These are phyloP conservation scores for Epichloe gansuensis DNA, from an alignment of 2,329 filamentous ascomycete genomes.

Conservation along the genomic window DNA sequence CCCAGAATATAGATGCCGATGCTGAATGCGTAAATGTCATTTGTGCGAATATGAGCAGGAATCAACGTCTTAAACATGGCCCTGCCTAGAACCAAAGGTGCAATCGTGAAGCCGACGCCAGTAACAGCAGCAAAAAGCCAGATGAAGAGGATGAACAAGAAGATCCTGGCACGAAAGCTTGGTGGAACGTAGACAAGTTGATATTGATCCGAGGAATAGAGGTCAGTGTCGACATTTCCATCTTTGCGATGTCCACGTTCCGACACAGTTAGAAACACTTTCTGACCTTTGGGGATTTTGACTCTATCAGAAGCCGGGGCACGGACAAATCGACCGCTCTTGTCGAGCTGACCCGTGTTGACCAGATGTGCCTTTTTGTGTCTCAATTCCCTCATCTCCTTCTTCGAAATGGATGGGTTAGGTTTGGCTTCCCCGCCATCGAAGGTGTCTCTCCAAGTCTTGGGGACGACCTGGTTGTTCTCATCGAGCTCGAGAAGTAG, in stretches of 20 bases:
- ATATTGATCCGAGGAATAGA: constrained; percentile 49
- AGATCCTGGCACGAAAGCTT: constrained; percentile 66
- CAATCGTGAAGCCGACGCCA: constrained; percentile 71
- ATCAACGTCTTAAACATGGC: constrained; percentile 61
- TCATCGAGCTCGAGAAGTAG: constrained; percentile 34
- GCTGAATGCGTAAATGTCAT: constrained; percentile 94
- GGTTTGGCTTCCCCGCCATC: constrained; percentile 34
- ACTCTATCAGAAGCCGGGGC: constrained; percentile 94
- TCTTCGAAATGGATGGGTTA: constrained; percentile 19
- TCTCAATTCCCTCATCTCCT: constrained; percentile 24
- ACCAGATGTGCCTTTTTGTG: constrained; percentile 33
- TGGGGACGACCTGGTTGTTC: constrained; percentile 31
- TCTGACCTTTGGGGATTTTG: constrained; percentile 72
- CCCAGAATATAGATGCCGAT: constrained; percentile 76
- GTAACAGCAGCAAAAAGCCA: constrained; percentile 89
- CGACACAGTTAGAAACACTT: constrained; percentile 67
- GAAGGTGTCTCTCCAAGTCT: constrained; percentile 46
- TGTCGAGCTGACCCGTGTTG: constrained; percentile 40
- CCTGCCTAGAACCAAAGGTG: constrained; percentile 77
- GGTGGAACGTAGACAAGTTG: constrained; percentile 72
- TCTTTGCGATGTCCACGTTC: constrained; percentile 49
- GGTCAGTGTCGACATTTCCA: constrained; percentile 36
- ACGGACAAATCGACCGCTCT: constrained; percentile 72
- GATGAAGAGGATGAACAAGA: constrained; percentile 74
- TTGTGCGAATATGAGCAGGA: constrained; percentile 60